Conservation (phyloP, 306 rosid species). For the Vicia faba region DNA sequence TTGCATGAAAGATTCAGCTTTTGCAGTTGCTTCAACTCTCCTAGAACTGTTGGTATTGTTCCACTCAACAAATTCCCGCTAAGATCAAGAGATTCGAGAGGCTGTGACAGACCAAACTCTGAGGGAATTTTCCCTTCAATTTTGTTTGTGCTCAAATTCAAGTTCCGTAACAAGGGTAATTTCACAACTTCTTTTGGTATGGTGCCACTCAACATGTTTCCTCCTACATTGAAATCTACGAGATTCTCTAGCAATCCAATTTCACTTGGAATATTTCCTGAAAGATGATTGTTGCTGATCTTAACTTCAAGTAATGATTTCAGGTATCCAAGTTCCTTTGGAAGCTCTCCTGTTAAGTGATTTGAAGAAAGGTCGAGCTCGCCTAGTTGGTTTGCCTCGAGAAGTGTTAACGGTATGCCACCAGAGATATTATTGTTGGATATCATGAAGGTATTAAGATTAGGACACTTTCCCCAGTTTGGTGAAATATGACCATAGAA, state of each 20-base stretch:
- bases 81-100: conserved; percentile 47
- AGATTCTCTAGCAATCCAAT: conserved; percentile 11
- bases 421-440: conserved; percentile 36
- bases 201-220: conserved; percentile 29
- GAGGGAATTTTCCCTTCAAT: conserved; percentile 21
- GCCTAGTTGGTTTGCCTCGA: background rate
- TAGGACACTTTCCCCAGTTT: conserved; percentile 30
- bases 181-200: conserved; percentile 12
- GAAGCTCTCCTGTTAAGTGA: conserved; percentile 30
- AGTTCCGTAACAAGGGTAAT: background rate
- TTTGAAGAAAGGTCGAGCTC: conserved; percentile 38
- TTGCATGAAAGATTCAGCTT: conserved; percentile 46
- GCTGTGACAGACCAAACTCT: background rate
- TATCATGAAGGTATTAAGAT: background rate
- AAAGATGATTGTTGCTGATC: conserved; percentile 15
- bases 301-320: background rate
- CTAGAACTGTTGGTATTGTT: conserved; percentile 41
- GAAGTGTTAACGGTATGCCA: conserved; percentile 13
- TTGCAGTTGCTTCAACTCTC: conserved; percentile 21
- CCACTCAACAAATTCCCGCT: conserved; percentile 37
- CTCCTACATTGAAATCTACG: background rate
- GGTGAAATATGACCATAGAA: conserved; percentile 37
- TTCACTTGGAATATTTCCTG: conserved; percentile 22
- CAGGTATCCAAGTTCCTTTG: conserved; percentile 35
- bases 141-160: conserved; percentile 35